Percentiles rank a stretch among this genome's conserved stretches.
These are phyloP conservation scores for Chrysosporium keratinophilum DNA, from an alignment of 2,329 filamentous ascomycete genomes.

Conservation along the genomic window DNA sequence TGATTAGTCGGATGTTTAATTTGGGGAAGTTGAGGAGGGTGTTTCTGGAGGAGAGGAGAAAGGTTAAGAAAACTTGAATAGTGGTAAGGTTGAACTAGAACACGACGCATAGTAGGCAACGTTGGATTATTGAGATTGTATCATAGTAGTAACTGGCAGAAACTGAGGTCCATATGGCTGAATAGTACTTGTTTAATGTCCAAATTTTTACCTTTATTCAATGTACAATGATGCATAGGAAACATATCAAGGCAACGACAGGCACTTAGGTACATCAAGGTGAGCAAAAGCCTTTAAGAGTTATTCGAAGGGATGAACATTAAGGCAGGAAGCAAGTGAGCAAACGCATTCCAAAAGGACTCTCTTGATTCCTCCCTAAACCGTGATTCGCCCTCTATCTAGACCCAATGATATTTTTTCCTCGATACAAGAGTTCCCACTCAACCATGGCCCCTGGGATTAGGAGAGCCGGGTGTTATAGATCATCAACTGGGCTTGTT, in stretches of 20 bases:
- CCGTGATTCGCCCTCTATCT: background rate
- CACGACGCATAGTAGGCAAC: no score
- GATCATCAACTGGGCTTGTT: background rate
- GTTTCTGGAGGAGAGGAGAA: constrained; percentile 6
- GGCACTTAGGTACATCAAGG: background rate
- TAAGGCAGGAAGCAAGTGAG: background rate
- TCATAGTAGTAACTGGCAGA: background rate
- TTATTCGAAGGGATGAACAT: background rate
- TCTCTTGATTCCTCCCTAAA: background rate
- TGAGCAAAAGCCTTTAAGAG: background rate
- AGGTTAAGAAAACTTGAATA: background rate
- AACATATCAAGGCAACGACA: background rate
- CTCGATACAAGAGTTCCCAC: background rate
- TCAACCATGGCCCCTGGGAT: background rate
- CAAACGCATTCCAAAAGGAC: background rate
- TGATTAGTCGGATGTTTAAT: constrained; percentile 45
- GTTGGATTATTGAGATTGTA: no score
- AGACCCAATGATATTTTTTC: background rate
- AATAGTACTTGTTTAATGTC: background rate
- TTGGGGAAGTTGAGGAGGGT: constrained; percentile 37
- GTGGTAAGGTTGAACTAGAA: no score
- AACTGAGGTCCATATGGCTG: background rate
- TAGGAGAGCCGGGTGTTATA: background rate
- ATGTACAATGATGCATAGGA: background rate
- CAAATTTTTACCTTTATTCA: background rate